Evolutionary conservation across 2,329 filamentous ascomycete species (phyloP).

Genomic region (Emydomyces testavorans): DNA sequence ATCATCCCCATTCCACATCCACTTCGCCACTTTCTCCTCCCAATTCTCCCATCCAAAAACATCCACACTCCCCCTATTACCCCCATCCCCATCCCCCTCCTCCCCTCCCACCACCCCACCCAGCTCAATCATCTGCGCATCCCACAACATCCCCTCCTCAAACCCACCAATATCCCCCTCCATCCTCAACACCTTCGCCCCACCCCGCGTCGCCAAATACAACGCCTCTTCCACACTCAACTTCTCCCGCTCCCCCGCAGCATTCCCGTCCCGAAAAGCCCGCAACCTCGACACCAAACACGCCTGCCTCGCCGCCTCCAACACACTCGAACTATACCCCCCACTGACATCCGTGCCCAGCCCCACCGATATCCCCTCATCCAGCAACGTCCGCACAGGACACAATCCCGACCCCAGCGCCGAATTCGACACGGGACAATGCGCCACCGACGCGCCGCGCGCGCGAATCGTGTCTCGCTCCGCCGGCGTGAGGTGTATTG

Average conservation of each 20-base stretch:
- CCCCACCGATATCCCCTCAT: conserved; percentile 65
- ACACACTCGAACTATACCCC: conserved; percentile 68
- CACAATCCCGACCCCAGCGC: conserved; percentile 70
- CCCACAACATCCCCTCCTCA: conserved; percentile 76
- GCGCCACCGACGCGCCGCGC: conserved; percentile 56
- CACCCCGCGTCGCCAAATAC: conserved; percentile 78
- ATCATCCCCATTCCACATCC: conserved; percentile 89
- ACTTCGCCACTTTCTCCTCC: conserved; percentile 80
- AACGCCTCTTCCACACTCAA: conserved; percentile 76
- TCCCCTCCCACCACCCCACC: conserved; percentile 32
- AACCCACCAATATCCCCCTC: conserved; percentile 64
- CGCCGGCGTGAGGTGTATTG: conserved; percentile 57
- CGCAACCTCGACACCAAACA: conserved; percentile 62
- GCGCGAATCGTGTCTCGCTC: conserved; percentile 55
- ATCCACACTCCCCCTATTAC: conserved; percentile 60
- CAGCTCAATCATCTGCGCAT: conserved; percentile 71
- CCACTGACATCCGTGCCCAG: conserved; percentile 86
- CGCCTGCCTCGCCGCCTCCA: conserved; percentile 74
- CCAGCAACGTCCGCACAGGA: conserved; percentile 60
- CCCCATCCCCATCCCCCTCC: conserved; percentile 30
- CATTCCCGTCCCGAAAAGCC: conserved; percentile 40
- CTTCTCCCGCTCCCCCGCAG: conserved; percentile 35
- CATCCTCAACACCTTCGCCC: conserved; percentile 69
- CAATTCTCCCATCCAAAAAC: conserved; percentile 86
- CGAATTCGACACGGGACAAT: conserved; percentile 81